Evolutionary conservation across 257 asterid genomes (phyloP).

Genomic region (Solanum virginianum): DNA sequence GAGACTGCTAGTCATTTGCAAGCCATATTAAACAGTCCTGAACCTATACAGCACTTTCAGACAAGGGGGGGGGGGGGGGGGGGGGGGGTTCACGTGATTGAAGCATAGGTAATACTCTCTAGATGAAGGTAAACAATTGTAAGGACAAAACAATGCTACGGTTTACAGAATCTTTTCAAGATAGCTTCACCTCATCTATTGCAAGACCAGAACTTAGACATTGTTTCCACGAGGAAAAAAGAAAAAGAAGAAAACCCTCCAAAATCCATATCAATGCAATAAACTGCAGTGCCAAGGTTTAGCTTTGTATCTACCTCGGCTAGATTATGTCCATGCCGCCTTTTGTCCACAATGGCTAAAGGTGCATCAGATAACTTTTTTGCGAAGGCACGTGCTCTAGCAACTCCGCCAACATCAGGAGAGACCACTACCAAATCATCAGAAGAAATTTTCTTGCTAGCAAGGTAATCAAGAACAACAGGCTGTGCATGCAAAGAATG

Average conservation of each 20-base stretch:
- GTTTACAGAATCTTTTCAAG: background rate
- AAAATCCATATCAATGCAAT: background rate
- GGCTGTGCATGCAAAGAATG: constrained; percentile 31
- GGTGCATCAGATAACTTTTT: constrained; percentile 94
- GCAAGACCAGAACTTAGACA: background rate
- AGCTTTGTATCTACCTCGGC: constrained; percentile 53
- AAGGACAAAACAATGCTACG: background rate
- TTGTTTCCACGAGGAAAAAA: background rate
- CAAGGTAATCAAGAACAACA: constrained; percentile 91
- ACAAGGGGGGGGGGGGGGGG: background rate
- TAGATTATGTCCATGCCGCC: constrained; percentile 80
- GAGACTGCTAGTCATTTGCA: background rate
- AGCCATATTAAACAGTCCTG: background rate
- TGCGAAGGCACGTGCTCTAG: constrained; percentile 91
- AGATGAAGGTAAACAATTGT: background rate
- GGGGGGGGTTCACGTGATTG: background rate
- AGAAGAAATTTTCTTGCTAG: constrained; percentile 73
- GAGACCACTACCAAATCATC: constrained; percentile 87
- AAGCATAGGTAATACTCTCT: background rate
- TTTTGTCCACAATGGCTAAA: constrained; percentile 89
- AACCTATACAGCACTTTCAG: background rate
- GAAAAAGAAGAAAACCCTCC: background rate
- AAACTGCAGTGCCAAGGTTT: background rate
- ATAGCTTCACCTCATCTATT: background rate
- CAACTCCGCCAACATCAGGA: constrained; percentile 97